These are phyloP conservation scores for Neurospora sp. DNA, from an alignment of 495 filamentous ascomycete species.

Conservation along the genomic window DNA sequence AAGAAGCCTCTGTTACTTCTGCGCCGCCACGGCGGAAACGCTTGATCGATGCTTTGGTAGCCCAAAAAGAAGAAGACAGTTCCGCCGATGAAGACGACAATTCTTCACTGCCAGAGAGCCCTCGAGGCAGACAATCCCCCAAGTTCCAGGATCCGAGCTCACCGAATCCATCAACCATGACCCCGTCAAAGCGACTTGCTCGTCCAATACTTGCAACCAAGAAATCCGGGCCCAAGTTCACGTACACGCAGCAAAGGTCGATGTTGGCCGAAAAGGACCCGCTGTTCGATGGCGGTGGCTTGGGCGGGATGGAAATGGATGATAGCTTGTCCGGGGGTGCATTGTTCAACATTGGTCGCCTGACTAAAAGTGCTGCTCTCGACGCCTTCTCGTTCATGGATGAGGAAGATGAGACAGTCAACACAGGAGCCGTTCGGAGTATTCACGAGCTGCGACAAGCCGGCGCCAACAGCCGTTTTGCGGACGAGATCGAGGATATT, in stretches of 20 bases:
- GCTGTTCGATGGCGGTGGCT: constrained; percentile 15
- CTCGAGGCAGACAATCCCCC: not conserved
- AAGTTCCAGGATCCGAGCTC: constrained; percentile 9
- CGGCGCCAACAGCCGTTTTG: constrained; percentile 73
- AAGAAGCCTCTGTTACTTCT: not conserved
- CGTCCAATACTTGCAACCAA: constrained; percentile 12
- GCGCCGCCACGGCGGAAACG: constrained; percentile 29
- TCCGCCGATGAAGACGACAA: constrained; percentile 13
- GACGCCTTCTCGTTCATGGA: constrained; percentile 22
- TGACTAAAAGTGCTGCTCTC: constrained; percentile 22
- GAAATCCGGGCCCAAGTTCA: constrained; percentile 27
- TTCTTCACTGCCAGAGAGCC: constrained; percentile 1
- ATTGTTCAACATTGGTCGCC: constrained; percentile 28
- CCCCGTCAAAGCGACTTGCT: constrained; percentile 2
- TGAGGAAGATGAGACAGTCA: constrained; percentile 46
- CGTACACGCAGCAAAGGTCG: constrained; percentile 40
- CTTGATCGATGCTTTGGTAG: constrained; percentile 46
- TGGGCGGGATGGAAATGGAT: constrained; percentile 19
- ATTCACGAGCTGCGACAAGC: constrained; percentile 86
- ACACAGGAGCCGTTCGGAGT: constrained; percentile 55
- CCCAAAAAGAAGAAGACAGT: constrained; percentile 22
- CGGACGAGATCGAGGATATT: constrained; percentile 70
- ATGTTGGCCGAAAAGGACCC: constrained; percentile 36
- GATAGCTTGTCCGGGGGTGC: constrained; percentile 22
- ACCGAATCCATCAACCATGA: not conserved